Base-by-base conservation (phyloP, 345 rosid species). In the Eucalyptus coolabah region DNA sequence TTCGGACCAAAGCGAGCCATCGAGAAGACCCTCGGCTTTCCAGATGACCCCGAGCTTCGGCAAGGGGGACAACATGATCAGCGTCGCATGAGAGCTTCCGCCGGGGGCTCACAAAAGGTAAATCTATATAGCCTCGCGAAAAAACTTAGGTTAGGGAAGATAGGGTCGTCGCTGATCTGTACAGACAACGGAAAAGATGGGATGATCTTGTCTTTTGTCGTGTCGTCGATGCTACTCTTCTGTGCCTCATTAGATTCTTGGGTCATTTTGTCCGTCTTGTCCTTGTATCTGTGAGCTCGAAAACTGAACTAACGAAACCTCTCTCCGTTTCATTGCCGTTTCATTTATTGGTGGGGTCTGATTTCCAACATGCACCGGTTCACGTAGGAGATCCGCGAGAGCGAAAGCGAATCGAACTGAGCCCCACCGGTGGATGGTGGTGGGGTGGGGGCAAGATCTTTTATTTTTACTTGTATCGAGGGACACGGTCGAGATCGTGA, bases 31-130 rank as follows among this genome's bases (percentile, higher is more conserved):
- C 28, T 50, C 95, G 0, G 93, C 93, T 80, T 95, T 93, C 91
- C 93, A 93, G 88, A 89, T 92, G 94, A 88, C 93, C 72, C 34
- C 14, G 28, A 90, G 93, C 91, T 93, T 95, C 89, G 91, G 90
- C 86, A 94, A 90, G 86, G 96, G 96, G 90, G 98, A 95, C 56
- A 92, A 89, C 94, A 93, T 90, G 91, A 95, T 95, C 87, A 93
- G 94, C 77, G 96, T 95, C 89, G 94, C 96, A 88, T 95, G 91
- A 93, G 63, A n/a, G 49, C 47, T 51, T 54, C 87, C 23, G 26
- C 60, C 47, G 40, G 59, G 12, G 49, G 5, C 30, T 18, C 42
- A 7, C 21, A 7, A 24, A 44, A 11, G 88, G 42, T 86, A 32
- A n/a, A 53, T 32, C 45, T 86, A 69, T 86, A 86, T 40, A 32